Evolutionary conservation across 495 filamentous ascomycete species (phyloP), one percentile per base, ranked within the genome.

Genomic region (Astrothelium subdiscretum): DNA sequence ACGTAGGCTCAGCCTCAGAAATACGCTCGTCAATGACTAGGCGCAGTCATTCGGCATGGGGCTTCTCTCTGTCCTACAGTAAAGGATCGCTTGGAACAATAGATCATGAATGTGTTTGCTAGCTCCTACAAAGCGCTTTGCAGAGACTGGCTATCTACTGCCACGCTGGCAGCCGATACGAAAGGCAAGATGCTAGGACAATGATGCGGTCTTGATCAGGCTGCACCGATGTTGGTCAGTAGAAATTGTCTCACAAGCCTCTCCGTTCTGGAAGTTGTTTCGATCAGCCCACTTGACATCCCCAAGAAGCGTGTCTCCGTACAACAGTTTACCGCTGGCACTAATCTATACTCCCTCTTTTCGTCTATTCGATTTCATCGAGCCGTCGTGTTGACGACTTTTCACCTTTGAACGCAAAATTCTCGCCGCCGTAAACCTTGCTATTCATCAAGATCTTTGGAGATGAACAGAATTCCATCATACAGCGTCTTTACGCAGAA

Each of bases 231-330:
- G 3, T 57, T 26, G 57, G 27, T 59, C 57, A 29, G 10, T 66
- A 63, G 65, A 65, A 62, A 54, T 48, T 67, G 67, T 65, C 67
- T 65, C 40, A 63, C 38, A 52, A 60, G 31, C 59, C 65, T 54
- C 48, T 26, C 48, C 62, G 65, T 63, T 66, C 48, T 61, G 38
- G 64, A 58, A 63, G 57, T 24, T 40, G 57, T 61, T 58, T 66
- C 42, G 32, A 66, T 35, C 62, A 42, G 18, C 58, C 54, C 44
- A 51, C 65, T 67, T 59, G 42, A 43, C 57, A 57, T 61, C 62
- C 66, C 67, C 42, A 65, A 20, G 6, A 54, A 29, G 48, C 29
- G 48, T 54, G 48, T 54, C n/a, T 48, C 48, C 48, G 48, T 54
- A 24, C 11, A 29, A 54, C 48, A 54, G n/a, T 54, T 54, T 20